Conservation (phyloP, 1,284 basidiomycete genomes). For the Mycena sp. region DNA sequence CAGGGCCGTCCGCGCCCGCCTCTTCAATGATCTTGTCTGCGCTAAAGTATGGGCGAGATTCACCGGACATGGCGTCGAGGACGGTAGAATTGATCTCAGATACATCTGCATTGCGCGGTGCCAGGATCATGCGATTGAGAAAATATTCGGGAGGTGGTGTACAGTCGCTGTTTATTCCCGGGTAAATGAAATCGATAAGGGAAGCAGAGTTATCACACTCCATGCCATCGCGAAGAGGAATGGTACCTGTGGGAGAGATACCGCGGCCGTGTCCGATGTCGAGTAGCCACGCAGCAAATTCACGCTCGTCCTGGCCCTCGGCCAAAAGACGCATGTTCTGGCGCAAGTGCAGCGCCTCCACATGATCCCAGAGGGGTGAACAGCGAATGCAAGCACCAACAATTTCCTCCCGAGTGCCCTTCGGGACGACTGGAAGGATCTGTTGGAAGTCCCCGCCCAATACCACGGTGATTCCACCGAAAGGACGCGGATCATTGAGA, state of each 20-base stretch:
- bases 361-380: slow-evolving; percentile 47
- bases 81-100: slow-evolving; percentile 42
- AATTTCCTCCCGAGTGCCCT: slow-evolving; percentile 46
- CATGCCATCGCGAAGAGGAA: slow-evolving; percentile 35
- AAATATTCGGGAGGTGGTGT: slow-evolving; percentile 41
- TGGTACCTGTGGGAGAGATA: slow-evolving; percentile 26
- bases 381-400: slow-evolving; percentile 43
- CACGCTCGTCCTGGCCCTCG: slow-evolving; percentile 22
- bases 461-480: slow-evolving; percentile 52
- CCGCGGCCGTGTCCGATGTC: slow-evolving; percentile 50
- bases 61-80: slow-evolving; percentile 39
- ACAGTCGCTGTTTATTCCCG: slow-evolving; percentile 28
- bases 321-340: slow-evolving; percentile 50
- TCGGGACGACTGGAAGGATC: slow-evolving; percentile 41
- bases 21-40: slow-evolving; percentile 41
- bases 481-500: slow-evolving; percentile 37
- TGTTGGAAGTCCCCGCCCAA: slow-evolving; percentile 55
- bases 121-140: slow-evolving; percentile 44
- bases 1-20: slow-evolving; percentile 34
- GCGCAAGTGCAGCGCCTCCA: slow-evolving; percentile 41
- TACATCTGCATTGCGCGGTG: slow-evolving; percentile 48
- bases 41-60: slow-evolving; percentile 27
- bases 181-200: slow-evolving; percentile 47
- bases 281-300: slow-evolving; percentile 50
- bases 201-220: slow-evolving; percentile 10